These are phyloP conservation scores for Terfezia claveryi DNA, from an alignment of 495 filamentous ascomycete genomes.

Conservation along the genomic window DNA sequence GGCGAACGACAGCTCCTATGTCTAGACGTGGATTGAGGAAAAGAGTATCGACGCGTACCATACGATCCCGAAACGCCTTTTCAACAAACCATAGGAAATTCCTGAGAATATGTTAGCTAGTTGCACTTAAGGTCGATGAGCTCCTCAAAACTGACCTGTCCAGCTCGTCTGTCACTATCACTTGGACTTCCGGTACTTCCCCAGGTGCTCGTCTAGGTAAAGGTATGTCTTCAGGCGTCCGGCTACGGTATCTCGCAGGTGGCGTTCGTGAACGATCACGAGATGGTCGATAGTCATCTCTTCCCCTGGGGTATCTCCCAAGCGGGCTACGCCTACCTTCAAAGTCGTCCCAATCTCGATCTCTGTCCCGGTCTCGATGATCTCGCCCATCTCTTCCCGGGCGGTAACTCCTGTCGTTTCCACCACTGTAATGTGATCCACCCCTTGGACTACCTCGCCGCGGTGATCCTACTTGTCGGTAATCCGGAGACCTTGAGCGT, in stretches of 20 bases:
- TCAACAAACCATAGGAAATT: conserved; percentile 70
- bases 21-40: conserved; percentile 56
- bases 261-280: conserved; percentile 20
- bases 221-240: conserved; percentile 29
- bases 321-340: background rate
- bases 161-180: conserved; percentile 60
- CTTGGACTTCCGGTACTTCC: conserved; percentile 78
- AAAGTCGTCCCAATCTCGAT: conserved; percentile 1
- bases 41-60: conserved; percentile 52
- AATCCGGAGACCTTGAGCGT: conserved; percentile 54
- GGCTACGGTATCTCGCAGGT: conserved; percentile 29
- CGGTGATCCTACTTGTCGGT: conserved; percentile 28
- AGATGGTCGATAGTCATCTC: conserved; percentile 22
- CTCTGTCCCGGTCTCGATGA: background rate
- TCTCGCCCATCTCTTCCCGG: conserved; percentile 13
- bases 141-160: conserved; percentile 31
- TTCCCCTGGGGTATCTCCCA: conserved; percentile 35
- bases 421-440: conserved; percentile 1
- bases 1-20: conserved; percentile 52
- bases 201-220: conserved; percentile 48
- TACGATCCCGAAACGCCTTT: conserved; percentile 43
- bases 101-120: conserved; percentile 21
- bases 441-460: conserved; percentile 4
- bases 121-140: background rate
- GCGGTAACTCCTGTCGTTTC: conserved; percentile 25